Conservation (phyloP, 2,329 filamentous ascomycete species). For the Fusarium continuum region DNA sequence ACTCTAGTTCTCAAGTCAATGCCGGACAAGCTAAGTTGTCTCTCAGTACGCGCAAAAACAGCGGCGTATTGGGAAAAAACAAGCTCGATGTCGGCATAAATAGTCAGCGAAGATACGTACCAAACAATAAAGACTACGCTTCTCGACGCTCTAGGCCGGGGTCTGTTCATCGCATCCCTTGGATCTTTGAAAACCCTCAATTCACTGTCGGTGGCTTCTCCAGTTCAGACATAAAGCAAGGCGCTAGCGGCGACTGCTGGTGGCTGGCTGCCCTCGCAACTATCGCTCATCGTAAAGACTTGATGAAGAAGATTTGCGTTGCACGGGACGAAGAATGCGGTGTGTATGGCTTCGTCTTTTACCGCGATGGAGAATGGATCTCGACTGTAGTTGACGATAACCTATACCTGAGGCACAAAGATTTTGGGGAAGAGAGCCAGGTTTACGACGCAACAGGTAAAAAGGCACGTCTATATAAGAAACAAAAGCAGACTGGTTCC, state of each 20-base stretch:
- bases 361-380: slow-evolving; percentile 76
- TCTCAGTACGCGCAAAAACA: slow-evolving; percentile 20
- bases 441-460: slow-evolving; percentile 54
- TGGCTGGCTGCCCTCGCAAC: slow-evolving; percentile 75
- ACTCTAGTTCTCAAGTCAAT: background rate
- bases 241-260: slow-evolving; percentile 74
- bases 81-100: slow-evolving; percentile 23
- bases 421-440: slow-evolving; percentile 54
- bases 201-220: slow-evolving; percentile 54
- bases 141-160: slow-evolving; percentile 40
- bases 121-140: slow-evolving; percentile 1
- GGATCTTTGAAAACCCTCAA: slow-evolving; percentile 54
- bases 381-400: slow-evolving; percentile 78
- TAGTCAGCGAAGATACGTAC: slow-evolving; percentile 20
- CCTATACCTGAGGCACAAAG: slow-evolving; percentile 44
- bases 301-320: slow-evolving; percentile 75
- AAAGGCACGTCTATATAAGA: slow-evolving; percentile 68
- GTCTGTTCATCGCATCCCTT: slow-evolving; percentile 55
- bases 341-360: slow-evolving; percentile 79
- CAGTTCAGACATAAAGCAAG: slow-evolving; percentile 55
- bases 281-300: slow-evolving; percentile 69
- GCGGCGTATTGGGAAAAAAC: slow-evolving; percentile 21
- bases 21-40: slow-evolving; percentile 22
- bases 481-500: slow-evolving; percentile 72
- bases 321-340: slow-evolving; percentile 72